Base-by-base conservation (phyloP, 169 alveolate genomes). In the Eimeria falciformis region DNA sequence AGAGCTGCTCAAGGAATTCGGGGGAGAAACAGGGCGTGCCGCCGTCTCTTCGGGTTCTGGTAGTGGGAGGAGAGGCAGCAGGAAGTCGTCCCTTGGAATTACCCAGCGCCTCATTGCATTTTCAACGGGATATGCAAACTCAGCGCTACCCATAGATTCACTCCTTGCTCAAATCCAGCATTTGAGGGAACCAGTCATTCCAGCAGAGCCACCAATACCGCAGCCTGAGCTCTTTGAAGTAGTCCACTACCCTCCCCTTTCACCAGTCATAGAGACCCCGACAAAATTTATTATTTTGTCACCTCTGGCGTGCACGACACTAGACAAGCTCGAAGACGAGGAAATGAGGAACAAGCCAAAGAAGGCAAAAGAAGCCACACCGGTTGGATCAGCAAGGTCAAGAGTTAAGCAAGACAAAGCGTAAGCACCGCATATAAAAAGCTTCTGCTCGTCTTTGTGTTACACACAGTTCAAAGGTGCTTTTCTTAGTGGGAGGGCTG, bases 381-480 rank as follows among this genome's bases (percentile, higher is more conserved):
- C 62, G 18, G 3, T 50, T 27, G 11, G 25, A 29, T 11, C 62
- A 40, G 6, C 81, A 0, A 75, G 97, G 97, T 21, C 91, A 95
- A 29, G 90, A 85, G 17, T 97, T 96, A 58, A 88, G 95, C 91
- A 94, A 95, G 93, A 90, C 96, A 40, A 87, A 90, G 73, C 93
- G 96, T 93, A 92, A 92, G 94, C 95, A 91, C 93, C 94, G 96
- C 75, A 45, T 56, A 33, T 33, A 33, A 33, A 2, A 2, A 2
- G 40, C 2, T 33, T 33, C 40, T 0, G 40, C 40, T 33, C 2
- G 0, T 33, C 40, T 33, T 33, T 33, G 40, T 33, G 0, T 33
- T 33, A 33, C 40, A 33, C 40, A 33, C 40, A 33, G 40, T 33
- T 0, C 40, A 33, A 33, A 33, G 40, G 2, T 1, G 2, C 2